Conservation (phyloP, 148 eudicot species). For the Spergularia bocconei region DNA sequence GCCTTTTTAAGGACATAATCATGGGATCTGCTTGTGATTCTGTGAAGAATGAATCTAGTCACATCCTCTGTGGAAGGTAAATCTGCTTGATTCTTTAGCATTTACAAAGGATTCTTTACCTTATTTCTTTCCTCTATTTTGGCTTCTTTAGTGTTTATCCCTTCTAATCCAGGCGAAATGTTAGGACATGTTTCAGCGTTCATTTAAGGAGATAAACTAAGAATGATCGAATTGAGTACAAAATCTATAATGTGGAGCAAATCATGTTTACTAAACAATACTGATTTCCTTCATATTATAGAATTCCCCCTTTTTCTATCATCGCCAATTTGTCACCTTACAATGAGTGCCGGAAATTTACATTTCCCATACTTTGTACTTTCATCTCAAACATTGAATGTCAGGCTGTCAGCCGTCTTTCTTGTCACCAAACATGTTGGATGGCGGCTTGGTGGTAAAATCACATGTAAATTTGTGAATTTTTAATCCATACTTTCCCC, state of each 20-base stretch:
- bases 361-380: not conserved
- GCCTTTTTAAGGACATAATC: constrained; percentile 13
- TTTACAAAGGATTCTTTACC: not conserved
- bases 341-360: too few species aligned
- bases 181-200: too few species aligned
- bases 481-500: not conserved
- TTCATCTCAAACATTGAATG: too few species aligned
- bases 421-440: not conserved
- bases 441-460: not conserved
- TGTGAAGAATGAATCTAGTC: constrained; percentile 9
- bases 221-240: too few species aligned
- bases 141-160: too few species aligned
- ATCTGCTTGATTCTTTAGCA: constrained; percentile 17
- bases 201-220: too few species aligned
- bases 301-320: too few species aligned
- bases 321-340: too few species aligned
- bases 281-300: too few species aligned
- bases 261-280: too few species aligned
- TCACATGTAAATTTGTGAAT: not conserved
- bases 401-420: not conserved
- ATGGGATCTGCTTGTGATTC: not conserved
- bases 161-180: too few species aligned
- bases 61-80: constrained; percentile 3
- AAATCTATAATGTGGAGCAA: too few species aligned
- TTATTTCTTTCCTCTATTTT: not conserved